Conservation (phyloP, 306 rosid genomes). For the Aeschynomene evenia region DNA sequence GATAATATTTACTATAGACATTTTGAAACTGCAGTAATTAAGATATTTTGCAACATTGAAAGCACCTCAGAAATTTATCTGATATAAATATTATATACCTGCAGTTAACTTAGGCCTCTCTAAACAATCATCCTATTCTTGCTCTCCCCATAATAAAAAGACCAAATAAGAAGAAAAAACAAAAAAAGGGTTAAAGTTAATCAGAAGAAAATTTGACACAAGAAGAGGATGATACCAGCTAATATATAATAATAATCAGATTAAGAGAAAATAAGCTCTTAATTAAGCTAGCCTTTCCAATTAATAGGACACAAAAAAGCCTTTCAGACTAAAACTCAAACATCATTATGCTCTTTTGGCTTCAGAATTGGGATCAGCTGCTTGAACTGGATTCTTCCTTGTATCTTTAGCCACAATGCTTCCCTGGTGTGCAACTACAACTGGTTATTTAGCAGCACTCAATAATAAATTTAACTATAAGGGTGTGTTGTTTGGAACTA, state of each 20-base stretch:
- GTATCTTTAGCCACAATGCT: constrained; percentile 53
- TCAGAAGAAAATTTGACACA: constrained; percentile 33
- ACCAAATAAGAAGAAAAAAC: not conserved
- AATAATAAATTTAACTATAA: not conserved
- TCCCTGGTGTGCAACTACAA: constrained; percentile 65
- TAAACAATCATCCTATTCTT: constrained; percentile 28
- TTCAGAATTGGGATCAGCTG: constrained; percentile 53
- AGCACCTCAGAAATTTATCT: constrained; percentile 23
- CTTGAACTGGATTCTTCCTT: constrained; percentile 61
- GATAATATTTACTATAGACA: not conserved
- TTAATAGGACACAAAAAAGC: constrained; percentile 16
- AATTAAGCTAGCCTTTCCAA: constrained; percentile 19
- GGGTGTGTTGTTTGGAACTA: too few relatives aligned
- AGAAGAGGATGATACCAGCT: constrained; percentile 4
- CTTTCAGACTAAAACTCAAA: constrained; percentile 27
- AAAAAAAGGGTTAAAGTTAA: not conserved
- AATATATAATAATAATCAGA: constrained; percentile 7
- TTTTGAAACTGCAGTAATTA: not conserved
- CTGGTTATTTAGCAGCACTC: constrained; percentile 29
- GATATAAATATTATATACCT: constrained; percentile 15
- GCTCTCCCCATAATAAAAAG: constrained; percentile 13
- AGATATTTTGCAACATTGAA: not conserved
- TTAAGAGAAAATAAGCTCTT: constrained; percentile 28
- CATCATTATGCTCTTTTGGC: constrained; percentile 61
- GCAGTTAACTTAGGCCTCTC: constrained; percentile 25